Conservation (phyloP, 345 rosid species). For the Psidium guajava region DNA sequence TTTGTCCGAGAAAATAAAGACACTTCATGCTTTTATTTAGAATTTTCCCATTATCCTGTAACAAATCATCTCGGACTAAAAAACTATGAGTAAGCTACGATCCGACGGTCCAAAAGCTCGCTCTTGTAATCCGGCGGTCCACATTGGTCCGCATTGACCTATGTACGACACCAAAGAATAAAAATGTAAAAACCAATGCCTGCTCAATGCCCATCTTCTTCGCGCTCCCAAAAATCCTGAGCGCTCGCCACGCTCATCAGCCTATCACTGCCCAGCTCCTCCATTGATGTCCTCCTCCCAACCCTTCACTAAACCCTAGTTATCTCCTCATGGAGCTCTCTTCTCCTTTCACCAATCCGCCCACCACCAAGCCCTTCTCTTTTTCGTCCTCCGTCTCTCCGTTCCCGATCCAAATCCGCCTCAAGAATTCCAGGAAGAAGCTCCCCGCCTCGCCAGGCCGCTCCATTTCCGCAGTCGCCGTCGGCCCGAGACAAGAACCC, state of each 20-base stretch:
- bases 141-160: neutral
- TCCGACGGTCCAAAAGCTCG: neutral
- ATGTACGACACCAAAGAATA: neutral
- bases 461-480: slow-evolving; percentile 36
- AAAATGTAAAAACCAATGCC: neutral
- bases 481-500: slow-evolving; percentile 43
- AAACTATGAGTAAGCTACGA: neutral
- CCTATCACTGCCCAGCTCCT: neutral
- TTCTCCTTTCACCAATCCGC: slow-evolving; percentile 38
- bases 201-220: neutral
- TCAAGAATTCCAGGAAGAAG: slow-evolving; percentile 9
- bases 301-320: neutral
- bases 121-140: neutral
- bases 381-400: slow-evolving; percentile 56
- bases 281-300: neutral
- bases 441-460: slow-evolving; percentile 24
- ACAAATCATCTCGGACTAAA: too few relatives aligned
- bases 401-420: slow-evolving; percentile 24
- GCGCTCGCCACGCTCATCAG: too few relatives aligned
- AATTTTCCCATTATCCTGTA: too few relatives aligned
- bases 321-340: slow-evolving; percentile 55
- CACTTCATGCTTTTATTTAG: too few relatives aligned
- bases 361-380: slow-evolving; percentile 18
- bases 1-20: too few relatives aligned
- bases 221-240: neutral